phyloP scores from a whole-genome alignment of 192 early-diverging fungal species.

The Geranomyces variabilis region DNA sequence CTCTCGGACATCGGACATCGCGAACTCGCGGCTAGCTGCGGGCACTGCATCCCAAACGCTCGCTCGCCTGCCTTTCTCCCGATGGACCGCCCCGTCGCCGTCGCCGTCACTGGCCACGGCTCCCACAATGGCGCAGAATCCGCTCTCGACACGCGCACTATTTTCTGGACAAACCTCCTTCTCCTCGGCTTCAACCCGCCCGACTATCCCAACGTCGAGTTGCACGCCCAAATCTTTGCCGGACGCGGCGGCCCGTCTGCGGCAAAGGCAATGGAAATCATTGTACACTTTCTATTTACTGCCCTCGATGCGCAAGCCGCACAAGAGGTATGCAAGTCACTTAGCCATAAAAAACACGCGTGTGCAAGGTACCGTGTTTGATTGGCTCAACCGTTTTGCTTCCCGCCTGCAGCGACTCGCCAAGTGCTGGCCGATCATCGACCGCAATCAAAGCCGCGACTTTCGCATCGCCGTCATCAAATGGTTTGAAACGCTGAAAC shows the following conservation, averaged over 20 bases:
- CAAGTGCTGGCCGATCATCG: slow-evolving; percentile 38
- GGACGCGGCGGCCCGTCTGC: slow-evolving; percentile 4
- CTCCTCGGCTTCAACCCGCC: slow-evolving; percentile 25
- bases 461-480: slow-evolving; percentile 35
- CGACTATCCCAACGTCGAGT: not conserved
- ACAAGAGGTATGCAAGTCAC: slow-evolving; percentile 17
- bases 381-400: too few species aligned
- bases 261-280: slow-evolving; percentile 28
- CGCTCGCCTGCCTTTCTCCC: too few species aligned
- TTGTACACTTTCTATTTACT: slow-evolving; percentile 24
- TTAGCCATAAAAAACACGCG: too few species aligned
- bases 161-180: slow-evolving; percentile 33
- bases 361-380: too few species aligned
- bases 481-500: slow-evolving; percentile 43
- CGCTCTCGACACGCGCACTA: slow-evolving; percentile 9
- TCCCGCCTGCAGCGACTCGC: slow-evolving; percentile 15
- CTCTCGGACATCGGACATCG: too few species aligned
- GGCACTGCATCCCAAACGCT: too few species aligned
- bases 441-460: slow-evolving; percentile 35
- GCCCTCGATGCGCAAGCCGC: slow-evolving; percentile 10
- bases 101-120: not conserved
- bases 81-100: too few species aligned
- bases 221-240: slow-evolving; percentile 24
- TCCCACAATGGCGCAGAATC: not conserved
- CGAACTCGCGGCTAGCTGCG: too few species aligned